Conservation (phyloP, 306 rosid genomes). For the Benincasa hispida region DNA sequence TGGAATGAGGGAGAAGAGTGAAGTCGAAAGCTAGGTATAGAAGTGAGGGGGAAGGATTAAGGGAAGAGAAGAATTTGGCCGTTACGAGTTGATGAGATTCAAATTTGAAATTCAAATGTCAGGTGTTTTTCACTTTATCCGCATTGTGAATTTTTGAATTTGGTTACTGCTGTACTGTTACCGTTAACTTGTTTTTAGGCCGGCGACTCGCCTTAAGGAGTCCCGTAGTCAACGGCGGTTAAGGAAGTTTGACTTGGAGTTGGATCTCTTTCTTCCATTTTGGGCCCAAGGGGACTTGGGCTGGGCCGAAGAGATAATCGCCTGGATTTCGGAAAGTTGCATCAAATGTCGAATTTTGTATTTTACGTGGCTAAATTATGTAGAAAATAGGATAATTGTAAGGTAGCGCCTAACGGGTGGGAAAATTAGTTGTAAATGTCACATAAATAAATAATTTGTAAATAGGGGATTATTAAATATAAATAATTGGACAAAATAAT, state of each 20-base stretch:
- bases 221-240: neutral
- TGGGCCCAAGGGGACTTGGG: neutral
- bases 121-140: neutral
- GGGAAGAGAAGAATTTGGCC: neutral
- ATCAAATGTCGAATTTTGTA: too few species aligned
- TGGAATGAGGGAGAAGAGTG: neutral
- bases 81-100: neutral
- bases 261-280: neutral
- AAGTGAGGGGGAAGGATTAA: too few species aligned
- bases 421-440: too few species aligned
- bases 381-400: too few species aligned
- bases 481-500: too few species aligned
- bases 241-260: neutral
- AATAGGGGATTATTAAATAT: too few species aligned
- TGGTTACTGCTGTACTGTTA: neutral
- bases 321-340: too few species aligned
- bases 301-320: neutral
- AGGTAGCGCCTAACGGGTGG: too few species aligned
- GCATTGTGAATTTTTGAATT: conserved; percentile 4
- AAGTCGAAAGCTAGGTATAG: neutral
- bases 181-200: neutral
- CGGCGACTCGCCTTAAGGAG: neutral
- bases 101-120: conserved; percentile 10
- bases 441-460: too few species aligned
- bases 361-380: too few species aligned